These are phyloP conservation scores for Rhizoclosmatium globosum DNA, from an alignment of 192 early-diverging fungal species.

Conservation along the genomic window DNA sequence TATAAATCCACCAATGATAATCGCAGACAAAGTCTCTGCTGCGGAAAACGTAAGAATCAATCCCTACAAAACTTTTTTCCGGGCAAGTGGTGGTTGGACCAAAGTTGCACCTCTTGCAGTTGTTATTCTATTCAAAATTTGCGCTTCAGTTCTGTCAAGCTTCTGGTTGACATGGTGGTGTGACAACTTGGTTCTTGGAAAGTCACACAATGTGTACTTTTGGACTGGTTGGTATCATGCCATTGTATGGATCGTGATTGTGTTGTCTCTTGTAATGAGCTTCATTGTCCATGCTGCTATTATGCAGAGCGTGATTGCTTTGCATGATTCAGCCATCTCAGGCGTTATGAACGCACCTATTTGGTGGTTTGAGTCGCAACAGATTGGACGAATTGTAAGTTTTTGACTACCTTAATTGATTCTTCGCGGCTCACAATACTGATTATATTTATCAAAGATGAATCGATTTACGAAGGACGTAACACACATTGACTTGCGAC, in stretches of 20 bases:
- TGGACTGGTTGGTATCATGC: conserved; percentile 35
- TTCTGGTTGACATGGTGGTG: conserved; percentile 31
- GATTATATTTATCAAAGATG: too few relatives aligned
- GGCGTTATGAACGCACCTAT: conserved; percentile 22
- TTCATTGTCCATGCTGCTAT: not conserved
- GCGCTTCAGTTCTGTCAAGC: not conserved
- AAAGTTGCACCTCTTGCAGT: not conserved
- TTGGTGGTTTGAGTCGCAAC: conserved; percentile 35
- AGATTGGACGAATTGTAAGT: conserved; percentile 74
- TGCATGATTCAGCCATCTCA: conserved; percentile 56
- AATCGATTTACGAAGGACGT: too few relatives aligned
- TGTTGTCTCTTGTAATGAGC: conserved; percentile 30
- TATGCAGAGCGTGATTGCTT: conserved; percentile 26
- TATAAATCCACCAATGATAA: not conserved
- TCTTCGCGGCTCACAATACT: too few relatives aligned
- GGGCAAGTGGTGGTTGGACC: not conserved
- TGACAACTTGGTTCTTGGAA: not conserved
- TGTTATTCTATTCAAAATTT: not conserved
- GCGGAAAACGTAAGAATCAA: conserved; percentile 10
- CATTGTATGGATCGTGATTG: conserved; percentile 30
- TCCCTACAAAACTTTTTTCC: not conserved
- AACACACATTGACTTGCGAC: too few relatives aligned
- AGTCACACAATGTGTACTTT: conserved; percentile 16
- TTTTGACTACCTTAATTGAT: conserved; percentile 44
- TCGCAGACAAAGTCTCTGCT: conserved; percentile 6